Conservation (phyloP, 768 basidiomycete species). For the Phylloporus sp. region DNA sequence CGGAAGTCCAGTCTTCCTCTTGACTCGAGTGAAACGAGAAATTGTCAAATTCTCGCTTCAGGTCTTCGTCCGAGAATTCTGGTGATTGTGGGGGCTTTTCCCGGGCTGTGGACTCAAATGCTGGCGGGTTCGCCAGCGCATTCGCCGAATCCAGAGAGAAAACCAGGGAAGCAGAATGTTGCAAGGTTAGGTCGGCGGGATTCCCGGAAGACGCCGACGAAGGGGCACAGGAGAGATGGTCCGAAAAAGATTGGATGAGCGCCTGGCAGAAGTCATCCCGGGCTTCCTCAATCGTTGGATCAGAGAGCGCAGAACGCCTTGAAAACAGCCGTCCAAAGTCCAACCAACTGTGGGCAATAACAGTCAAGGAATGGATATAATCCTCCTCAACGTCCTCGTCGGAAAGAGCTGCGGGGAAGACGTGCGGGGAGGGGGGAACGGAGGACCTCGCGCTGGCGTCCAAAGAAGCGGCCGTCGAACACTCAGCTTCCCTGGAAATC, state of each 20-base stretch:
- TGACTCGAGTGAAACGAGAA: constrained; percentile 11
- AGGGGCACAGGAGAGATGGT: neutral
- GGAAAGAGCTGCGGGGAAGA: neutral
- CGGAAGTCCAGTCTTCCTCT: constrained; percentile 15
- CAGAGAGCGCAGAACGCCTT: neutral
- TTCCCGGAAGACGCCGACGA: neutral
- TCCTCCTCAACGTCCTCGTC: constrained; percentile 1
- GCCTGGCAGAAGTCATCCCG: constrained; percentile 8
- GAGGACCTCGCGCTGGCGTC: neutral
- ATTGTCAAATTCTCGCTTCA: constrained; percentile 7
- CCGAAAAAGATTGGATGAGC: constrained; percentile 3
- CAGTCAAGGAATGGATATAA: neutral
- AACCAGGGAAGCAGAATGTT: neutral
- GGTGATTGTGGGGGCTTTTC: neutral
- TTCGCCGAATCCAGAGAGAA: neutral
- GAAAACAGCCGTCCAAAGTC: constrained; percentile 1
- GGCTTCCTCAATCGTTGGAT: constrained; percentile 1
- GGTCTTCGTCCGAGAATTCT: constrained; percentile 11
- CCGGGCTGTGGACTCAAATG: neutral
- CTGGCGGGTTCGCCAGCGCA: neutral
- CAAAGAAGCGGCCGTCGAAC: neutral
- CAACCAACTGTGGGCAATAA: constrained; percentile 6
- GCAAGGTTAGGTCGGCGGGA: neutral
- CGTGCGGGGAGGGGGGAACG: neutral
- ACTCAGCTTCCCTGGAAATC: neutral